A percentile compares a stretch with the other conserved stretches of the same genome.
phyloP scores from a whole-genome alignment of 2,329 filamentous ascomycete genomes.

The Aspergillus texensis region DNA sequence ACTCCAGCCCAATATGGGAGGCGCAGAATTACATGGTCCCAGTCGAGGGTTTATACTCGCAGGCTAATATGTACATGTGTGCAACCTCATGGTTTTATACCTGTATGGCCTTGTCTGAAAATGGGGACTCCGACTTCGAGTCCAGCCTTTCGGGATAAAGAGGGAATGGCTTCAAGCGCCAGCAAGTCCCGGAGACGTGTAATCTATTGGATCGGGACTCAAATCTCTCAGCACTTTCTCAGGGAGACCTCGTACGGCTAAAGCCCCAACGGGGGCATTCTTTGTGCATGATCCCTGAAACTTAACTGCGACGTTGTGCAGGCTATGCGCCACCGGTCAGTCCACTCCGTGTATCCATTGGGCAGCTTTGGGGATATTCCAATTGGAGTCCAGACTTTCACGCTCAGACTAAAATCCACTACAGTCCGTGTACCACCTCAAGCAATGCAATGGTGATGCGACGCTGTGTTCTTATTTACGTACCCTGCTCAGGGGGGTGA shows the following conservation, averaged over 20 bases:
- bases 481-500: not conserved
- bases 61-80: too few species aligned
- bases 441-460: not conserved
- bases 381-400: not conserved
- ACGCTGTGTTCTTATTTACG: not conserved
- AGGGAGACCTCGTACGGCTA: not conserved
- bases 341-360: not conserved
- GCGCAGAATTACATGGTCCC: too few species aligned
- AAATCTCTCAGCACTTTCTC: not conserved
- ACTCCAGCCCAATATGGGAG: too few species aligned
- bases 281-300: not conserved
- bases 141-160: not conserved
- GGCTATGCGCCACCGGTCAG: not conserved
- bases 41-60: too few species aligned
- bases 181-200: not conserved
- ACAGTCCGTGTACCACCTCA: not conserved
- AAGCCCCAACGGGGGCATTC: too few species aligned
- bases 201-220: not conserved
- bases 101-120: too few species aligned
- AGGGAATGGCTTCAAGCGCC: not conserved
- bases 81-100: too few species aligned
- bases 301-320: not conserved
- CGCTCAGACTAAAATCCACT: not conserved
- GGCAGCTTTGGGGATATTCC: not conserved
- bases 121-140: not conserved